These are phyloP conservation scores for Epichloe elymi DNA, from an alignment of 2,329 filamentous ascomycete genomes.

Conservation along the genomic window DNA sequence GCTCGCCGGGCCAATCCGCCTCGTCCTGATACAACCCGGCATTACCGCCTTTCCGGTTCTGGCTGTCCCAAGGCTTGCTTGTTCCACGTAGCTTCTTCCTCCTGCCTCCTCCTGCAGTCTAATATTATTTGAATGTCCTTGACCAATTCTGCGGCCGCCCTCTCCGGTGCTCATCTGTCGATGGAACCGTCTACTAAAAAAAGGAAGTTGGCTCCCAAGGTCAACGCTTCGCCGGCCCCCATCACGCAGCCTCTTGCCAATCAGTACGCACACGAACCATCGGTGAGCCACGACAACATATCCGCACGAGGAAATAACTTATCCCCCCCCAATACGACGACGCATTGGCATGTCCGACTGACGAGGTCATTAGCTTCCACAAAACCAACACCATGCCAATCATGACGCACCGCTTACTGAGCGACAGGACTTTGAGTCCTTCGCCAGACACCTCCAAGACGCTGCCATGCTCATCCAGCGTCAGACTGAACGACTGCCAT, in stretches of 20 bases:
- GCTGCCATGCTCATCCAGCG: conserved; percentile 54
- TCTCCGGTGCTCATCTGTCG: conserved; percentile 10
- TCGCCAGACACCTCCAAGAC: conserved; percentile 54
- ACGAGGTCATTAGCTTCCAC: conserved; percentile 4
- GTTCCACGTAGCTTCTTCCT: neutral
- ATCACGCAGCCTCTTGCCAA: conserved; percentile 14
- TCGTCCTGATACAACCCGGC: neutral
- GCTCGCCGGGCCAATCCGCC: conserved; percentile 2
- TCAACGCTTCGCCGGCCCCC: conserved; percentile 19
- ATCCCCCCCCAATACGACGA: neutral
- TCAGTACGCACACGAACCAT: conserved; percentile 3
- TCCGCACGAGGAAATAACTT: neutral
- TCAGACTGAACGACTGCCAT: conserved; percentile 44
- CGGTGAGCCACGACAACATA: conserved; percentile 4
- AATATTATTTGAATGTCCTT: conserved; percentile 2
- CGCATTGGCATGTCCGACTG: neutral
- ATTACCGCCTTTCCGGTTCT: conserved; percentile 1
- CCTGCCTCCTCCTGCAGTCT: neutral
- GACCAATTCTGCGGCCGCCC: conserved; percentile 9
- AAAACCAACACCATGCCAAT: conserved; percentile 21
- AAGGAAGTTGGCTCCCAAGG: conserved; percentile 31
- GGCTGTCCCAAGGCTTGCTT: neutral
- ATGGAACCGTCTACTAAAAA: conserved; percentile 32
- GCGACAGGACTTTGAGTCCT: conserved; percentile 52
- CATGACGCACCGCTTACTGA: conserved; percentile 30